Base-by-base conservation (phyloP, 257 asterid genomes). In the Solanum pinnatisectum region DNA sequence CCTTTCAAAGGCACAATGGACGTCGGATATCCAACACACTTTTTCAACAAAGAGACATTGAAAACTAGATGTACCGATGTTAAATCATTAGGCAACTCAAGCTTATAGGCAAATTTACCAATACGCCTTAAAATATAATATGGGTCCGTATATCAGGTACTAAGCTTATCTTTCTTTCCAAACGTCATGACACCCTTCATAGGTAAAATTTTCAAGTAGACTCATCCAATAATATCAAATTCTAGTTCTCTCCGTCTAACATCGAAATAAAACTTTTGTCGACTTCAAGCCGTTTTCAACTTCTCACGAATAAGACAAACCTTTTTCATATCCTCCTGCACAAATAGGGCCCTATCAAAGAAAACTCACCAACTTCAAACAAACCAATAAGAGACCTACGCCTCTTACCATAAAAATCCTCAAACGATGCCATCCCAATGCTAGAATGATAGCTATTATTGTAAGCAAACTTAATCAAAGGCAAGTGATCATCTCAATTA, bases 31-130 rank as follows among this genome's bases (percentile, higher is more conserved):
- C 10, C 63, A 52, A 6, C 9, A 52, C 63, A 52, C 10, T 16
- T 52, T 5, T 52, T 52, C 23, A 52, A 52, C 23, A 52, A 52
- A 16, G 63, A 52, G 23, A 0, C 63, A 52, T 52, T 9, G 23
- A 52, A 52, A 15, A 0, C 1, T 15, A 0, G 9, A 52, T 52
- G 23, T 2, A 52, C 10, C 0, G 0, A 16, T 52, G 63, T 15
- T 52, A 52, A 52, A 16, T 52, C 23, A 52, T 0, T 52, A 52
- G 63, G 0, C 1, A 52, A 52, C 63, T 52, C 4, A 52, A 52
- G 63, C 20, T 52, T 23, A 52, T 16, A 52, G 1, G 1, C 0
- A 52, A 52, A 16, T 52, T 52, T 52, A 15, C 9, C 23, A 16
- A 52, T 52, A 16, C 23, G 0, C 63, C 63, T 52, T 3, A 52